Percentiles rank a stretch among this genome's conserved stretches.
Conservation (phyloP, 129 eudicot genomes). For the Flaveria bidentis region DNA sequence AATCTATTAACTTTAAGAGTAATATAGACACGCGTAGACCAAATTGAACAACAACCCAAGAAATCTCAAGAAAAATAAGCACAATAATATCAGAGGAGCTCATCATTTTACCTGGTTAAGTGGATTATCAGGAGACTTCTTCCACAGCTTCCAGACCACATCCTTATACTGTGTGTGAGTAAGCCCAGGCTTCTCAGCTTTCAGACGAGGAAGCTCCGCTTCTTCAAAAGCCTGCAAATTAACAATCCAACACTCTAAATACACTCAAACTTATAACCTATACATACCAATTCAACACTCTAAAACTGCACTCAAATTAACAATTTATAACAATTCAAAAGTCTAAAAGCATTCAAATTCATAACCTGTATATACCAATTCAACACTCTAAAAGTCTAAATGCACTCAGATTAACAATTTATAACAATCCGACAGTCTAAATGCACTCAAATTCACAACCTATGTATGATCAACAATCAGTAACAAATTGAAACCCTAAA, state of each 20-base stretch:
- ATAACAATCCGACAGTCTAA: neutral
- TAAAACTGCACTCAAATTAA: too few relatives aligned
- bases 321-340: neutral
- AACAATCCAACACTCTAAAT: too few relatives aligned
- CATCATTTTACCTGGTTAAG: slow-evolving; percentile 68
- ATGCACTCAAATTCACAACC: neutral
- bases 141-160: slow-evolving; percentile 96
- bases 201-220: slow-evolving; percentile 89
- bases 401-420: too few relatives aligned
- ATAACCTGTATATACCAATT: too few relatives aligned
- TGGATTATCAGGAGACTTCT: slow-evolving; percentile 97
- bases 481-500: neutral
- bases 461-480: neutral
- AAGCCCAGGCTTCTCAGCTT: slow-evolving; percentile 94
- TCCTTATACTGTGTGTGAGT: slow-evolving; percentile 97
- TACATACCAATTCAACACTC: too few relatives aligned
- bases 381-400: too few relatives aligned
- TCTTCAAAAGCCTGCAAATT: slow-evolving; percentile 83
- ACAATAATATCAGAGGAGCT: neutral
- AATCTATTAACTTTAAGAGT: neutral
- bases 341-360: neutral
- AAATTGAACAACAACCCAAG: neutral
- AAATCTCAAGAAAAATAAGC: neutral
- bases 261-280: too few relatives aligned
- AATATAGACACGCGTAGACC: neutral